Evolutionary conservation across 441 rosid genomes (phyloP), one percentile per base, ranked within the genome.

Genomic region (Erodium trifolium): DNA sequence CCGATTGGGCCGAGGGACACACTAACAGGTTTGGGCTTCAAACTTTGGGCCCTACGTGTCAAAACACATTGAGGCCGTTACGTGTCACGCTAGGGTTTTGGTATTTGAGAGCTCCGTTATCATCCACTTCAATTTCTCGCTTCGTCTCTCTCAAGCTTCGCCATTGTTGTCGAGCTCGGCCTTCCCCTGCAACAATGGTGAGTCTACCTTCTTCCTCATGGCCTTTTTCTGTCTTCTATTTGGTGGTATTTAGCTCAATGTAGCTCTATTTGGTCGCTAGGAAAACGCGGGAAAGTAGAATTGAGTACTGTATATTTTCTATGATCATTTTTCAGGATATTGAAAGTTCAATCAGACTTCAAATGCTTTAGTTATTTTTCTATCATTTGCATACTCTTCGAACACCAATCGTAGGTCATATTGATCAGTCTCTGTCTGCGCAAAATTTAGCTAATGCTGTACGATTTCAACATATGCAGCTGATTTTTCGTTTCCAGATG

Each of bases 121-220:
- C 19, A 10, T 4, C 63, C 31, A 57, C 62, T 55, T 8, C 3
- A 8, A 6, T 23, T 19, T 59, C 63, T 18, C 17, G 53, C 63
- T 19, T 59, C 63, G 27, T 17, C 60, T n/a, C 19, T 53, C 19
- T 31, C 34, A 1, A 9, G 53, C 63, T 23, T 17, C 27, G 63
- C 31, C 31, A 59, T 59, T 18, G 63, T 59, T 11, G 12, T 59
- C 63, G 63, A 18, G 63, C 34, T 59, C 63, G 12, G 63, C 13
- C 31, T 59, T 1, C 63, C 63, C 41, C 63, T 23, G 34, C 63
- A 59, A 59, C 63, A 59, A 59, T 59, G 63, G 63, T 59, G 63
- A 59, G 63, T 59, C 29, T 19, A 47, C 12, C 10, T 59, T 11
- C 63, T 18, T 59, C 63, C 7, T 17, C 29, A 7, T 18, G 63